Base-by-base conservation (phyloP, 257 asterid species). In the Handroanthus guayacan region DNA sequence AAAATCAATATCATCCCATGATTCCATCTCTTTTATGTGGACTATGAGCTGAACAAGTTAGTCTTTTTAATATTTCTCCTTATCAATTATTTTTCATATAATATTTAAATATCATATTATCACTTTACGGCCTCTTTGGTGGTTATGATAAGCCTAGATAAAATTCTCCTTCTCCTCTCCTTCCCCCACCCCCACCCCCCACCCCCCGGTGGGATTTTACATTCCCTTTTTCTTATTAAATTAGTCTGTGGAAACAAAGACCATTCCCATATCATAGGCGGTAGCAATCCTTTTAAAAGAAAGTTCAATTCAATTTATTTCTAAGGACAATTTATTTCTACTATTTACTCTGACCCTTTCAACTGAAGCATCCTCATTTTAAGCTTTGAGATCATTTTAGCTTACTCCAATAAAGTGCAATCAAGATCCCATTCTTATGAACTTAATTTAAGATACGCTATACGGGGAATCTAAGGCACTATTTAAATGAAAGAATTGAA, bases 401-500 rank as follows among this genome's bases (percentile, higher is more conserved):
- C 31, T 52, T 52, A 25, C 0, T 25, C 1, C 31, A 25, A 25
- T 25, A 25, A 25, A 25, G 31, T 1, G 12, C 17, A 43, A 44
- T 57, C 38, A 37, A 72, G 47, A 72, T 54, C 64, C 18, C 57
- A 2, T 18, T 78, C 58, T 41, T 52, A 77, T 78, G 75, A 78
- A 36, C 41, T 34, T 69, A 51, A 44, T 78, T 71, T 71, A 51
- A 47, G 69, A 14, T 16, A 14, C 9, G 3, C 17, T 17, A 4
- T 16, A 31, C 72, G 56, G 72, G 56, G 58, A 2, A 31, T 57
- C 31, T 36, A 67, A 71, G 71, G 67, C 5, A 3, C 39, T 79
- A 79, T 17, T 25, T 44, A 55, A 67, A 95, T 95, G 99, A 95
- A 89, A 65, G 98, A 94, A 34, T 56, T 79, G 83, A 86, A 74